Evolutionary conservation across 2,329 filamentous ascomycete genomes (phyloP).

Genomic region (Alternaria burnsii): DNA sequence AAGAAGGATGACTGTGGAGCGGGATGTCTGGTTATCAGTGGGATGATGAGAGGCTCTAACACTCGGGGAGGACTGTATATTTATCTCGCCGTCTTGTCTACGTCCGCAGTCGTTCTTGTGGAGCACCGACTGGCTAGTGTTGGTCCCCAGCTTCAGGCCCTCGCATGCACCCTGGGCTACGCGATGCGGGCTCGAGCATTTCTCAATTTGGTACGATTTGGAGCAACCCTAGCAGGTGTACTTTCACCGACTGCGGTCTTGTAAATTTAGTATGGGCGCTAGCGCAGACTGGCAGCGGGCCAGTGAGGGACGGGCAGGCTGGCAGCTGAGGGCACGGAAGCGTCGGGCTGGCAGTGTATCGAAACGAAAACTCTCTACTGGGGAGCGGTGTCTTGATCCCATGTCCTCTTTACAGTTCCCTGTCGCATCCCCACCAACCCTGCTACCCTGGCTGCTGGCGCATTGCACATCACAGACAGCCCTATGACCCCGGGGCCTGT

Average conservation of each 20-base stretch:
- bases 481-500: conserved; percentile 35
- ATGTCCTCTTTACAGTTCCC: conserved; percentile 13
- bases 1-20: conserved; percentile 23
- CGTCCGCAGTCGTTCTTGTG: conserved; percentile 39
- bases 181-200: conserved; percentile 33
- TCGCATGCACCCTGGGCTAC: conserved; percentile 38
- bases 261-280: conserved; percentile 44
- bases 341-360: conserved; percentile 30
- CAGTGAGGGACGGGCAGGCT: conserved; percentile 35
- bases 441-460: conserved; percentile 20
- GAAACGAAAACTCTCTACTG: conserved; percentile 32
- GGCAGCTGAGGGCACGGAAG: conserved; percentile 32
- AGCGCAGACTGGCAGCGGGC: conserved; percentile 37
- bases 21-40: conserved; percentile 25
- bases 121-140: conserved; percentile 41
- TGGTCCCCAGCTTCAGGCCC: conserved; percentile 43
- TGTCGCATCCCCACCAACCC: conserved; percentile 18
- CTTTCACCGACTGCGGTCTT: conserved; percentile 43
- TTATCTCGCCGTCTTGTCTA: conserved; percentile 38
- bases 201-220: conserved; percentile 35
- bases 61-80: conserved; percentile 40
- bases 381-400: conserved; percentile 35
- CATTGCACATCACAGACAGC: conserved; percentile 28
- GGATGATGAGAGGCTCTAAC: conserved; percentile 36
- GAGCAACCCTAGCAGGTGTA: conserved; percentile 30